Percentiles rank a stretch among this genome's conserved stretches.
These are phyloP conservation scores for Bauhinia variegata DNA, from an alignment of 306 rosid species.

Conservation along the genomic window DNA sequence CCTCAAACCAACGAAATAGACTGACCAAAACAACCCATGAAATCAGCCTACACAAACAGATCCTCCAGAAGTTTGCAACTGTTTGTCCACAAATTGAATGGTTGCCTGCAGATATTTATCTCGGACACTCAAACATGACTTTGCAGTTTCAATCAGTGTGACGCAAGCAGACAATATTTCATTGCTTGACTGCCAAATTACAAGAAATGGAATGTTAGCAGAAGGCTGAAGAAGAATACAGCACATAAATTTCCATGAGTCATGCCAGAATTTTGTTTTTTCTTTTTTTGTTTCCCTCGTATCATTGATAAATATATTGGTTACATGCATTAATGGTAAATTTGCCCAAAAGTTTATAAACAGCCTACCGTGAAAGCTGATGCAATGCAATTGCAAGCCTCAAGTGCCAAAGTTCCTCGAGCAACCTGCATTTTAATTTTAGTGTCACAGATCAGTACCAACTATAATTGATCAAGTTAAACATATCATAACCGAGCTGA, in stretches of 20 bases:
- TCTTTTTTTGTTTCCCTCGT: background rate
- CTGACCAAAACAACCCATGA: no score
- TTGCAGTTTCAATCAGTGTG: constrained; percentile 69
- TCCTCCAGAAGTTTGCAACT: constrained; percentile 24
- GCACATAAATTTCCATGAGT: constrained; percentile 1
- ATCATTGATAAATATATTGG: constrained; percentile 11
- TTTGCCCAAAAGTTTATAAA: constrained; percentile 23
- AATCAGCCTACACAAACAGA: no score
- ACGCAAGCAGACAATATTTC: constrained; percentile 61
- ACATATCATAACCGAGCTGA: constrained; percentile 13
- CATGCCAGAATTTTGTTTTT: background rate
- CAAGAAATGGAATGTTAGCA: constrained; percentile 23
- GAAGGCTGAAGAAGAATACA: constrained; percentile 12
- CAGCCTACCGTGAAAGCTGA: constrained; percentile 68
- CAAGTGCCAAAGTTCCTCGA: constrained; percentile 89
- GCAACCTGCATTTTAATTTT: constrained; percentile 58
- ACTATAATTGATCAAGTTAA: constrained; percentile 26
- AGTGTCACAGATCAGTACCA: constrained; percentile 40
- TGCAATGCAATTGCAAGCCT: constrained; percentile 89
- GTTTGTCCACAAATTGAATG: constrained; percentile 52
- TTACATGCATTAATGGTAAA: background rate
- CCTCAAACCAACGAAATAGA: no score
- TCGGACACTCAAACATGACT: constrained; percentile 58
- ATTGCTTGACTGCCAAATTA: constrained; percentile 51
- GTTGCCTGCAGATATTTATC: constrained; percentile 67